Evolutionary conservation across 352 stramenopile genomes (phyloP).

Genomic region (Globisporangium echinulatum): DNA sequence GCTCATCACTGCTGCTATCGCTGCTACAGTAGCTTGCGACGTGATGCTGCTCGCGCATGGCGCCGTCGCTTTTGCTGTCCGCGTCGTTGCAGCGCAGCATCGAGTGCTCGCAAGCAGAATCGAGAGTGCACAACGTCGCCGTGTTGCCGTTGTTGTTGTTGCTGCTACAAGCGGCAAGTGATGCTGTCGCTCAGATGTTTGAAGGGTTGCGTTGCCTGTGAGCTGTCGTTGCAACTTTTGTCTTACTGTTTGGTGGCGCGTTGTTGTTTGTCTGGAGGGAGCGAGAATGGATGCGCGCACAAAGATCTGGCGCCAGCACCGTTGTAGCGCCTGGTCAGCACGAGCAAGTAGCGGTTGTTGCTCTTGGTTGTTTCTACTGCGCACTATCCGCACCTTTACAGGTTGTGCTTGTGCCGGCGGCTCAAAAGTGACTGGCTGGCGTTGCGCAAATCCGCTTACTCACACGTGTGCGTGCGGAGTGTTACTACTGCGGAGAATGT

Average conservation of each 20-base stretch:
- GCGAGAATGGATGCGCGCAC: background rate
- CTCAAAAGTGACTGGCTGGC: no score
- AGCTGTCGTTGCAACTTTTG: no score
- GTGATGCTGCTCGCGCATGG: background rate
- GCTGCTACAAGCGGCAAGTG: background rate
- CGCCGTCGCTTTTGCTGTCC: background rate
- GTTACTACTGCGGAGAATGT: no score
- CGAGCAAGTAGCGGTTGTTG: background rate
- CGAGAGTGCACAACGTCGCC: background rate
- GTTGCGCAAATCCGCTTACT: no score
- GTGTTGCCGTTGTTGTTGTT: background rate
- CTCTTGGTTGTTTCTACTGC: no score
- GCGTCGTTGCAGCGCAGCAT: background rate
- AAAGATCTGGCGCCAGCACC: slow-evolving; percentile 4
- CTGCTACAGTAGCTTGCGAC: background rate
- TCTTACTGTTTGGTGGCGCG: no score
- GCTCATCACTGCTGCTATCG: background rate
- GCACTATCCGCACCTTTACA: background rate
- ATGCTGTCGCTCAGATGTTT: background rate
- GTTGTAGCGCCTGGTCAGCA: background rate
- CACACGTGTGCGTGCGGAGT: no score
- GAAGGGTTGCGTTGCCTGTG: no score
- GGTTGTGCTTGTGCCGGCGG: background rate
- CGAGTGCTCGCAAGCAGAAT: background rate
- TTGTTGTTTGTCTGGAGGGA: no score